These are phyloP conservation scores for Erythrobasidium hasegawianum DNA, from an alignment of 1,284 basidiomycete species.

Conservation along the genomic window DNA sequence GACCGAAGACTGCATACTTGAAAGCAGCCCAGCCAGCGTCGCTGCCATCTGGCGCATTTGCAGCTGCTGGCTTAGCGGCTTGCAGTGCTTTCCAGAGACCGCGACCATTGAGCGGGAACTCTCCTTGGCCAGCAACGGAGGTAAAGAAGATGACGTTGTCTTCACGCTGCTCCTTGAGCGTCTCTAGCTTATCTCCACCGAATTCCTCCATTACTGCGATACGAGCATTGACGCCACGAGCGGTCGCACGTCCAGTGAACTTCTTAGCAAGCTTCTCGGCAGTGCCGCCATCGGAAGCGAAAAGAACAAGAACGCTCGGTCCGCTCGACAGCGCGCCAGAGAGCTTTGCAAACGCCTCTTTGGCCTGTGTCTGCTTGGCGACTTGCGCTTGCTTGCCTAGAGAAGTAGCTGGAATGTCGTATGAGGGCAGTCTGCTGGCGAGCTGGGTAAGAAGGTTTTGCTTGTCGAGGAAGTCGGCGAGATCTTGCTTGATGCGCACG, in stretches of 20 bases:
- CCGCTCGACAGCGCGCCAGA: slow-evolving; percentile 75
- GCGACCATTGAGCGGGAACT: slow-evolving; percentile 93
- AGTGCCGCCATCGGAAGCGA: slow-evolving; percentile 88
- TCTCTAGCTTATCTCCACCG: slow-evolving; percentile 65
- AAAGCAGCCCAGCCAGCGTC: slow-evolving; percentile 56
- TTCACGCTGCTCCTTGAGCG: slow-evolving; percentile 49
- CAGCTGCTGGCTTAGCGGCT: slow-evolving; percentile 58
- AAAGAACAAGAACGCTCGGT: slow-evolving; percentile 81
- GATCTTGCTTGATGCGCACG: slow-evolving; percentile 86
- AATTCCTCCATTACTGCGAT: slow-evolving; percentile 71
- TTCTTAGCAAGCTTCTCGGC: slow-evolving; percentile 95
- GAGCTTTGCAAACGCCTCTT: slow-evolving; percentile 80
- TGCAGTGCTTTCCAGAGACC: slow-evolving; percentile 77
- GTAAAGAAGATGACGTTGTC: slow-evolving; percentile 80
- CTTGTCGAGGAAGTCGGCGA: slow-evolving; percentile 91
- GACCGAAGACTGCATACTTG: slow-evolving; percentile 79
- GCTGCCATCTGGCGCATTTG: slow-evolving; percentile 32
- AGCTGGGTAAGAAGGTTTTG: slow-evolving; percentile 95
- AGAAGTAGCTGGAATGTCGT: slow-evolving; percentile 78
- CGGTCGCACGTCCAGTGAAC: slow-evolving; percentile 74
- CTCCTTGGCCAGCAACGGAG: slow-evolving; percentile 97
- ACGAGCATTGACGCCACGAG: slow-evolving; percentile 74
- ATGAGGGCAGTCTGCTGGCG: slow-evolving; percentile 67
- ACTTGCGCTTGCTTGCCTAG: slow-evolving; percentile 67
- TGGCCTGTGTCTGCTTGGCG: slow-evolving; percentile 75